Base-by-base conservation (phyloP, 2,329 filamentous ascomycete species). In the Ceratocystis harringtonii region DNA sequence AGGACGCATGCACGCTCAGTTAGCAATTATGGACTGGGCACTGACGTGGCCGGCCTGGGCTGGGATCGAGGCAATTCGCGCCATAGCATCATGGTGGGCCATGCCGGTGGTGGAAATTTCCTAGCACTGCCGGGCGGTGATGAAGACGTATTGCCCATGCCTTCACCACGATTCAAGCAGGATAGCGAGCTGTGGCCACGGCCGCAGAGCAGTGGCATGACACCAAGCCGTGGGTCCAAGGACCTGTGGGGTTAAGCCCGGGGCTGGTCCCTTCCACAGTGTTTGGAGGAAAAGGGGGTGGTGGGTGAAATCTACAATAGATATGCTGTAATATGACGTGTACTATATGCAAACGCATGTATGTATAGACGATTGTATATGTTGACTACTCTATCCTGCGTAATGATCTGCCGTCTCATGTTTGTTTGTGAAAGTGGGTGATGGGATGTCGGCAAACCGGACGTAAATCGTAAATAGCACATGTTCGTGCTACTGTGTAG, bases 21-120 rank as follows among this genome's bases (percentile, higher is more conserved):
- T 65, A 84, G 81, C 72, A 81, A 78, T 70, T 84, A 83, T 71
- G 82, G 82, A 15, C 76, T 84, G 44, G 78, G 77, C n/a, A 76
- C 79, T 17, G 81, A 83, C 68, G 73, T 81, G 22, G 72, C 77
- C 2, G 75, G 77, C 1, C 70, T 74, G 61, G 79, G 78, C 3
- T 83, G 81, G 79, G 78, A 80, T 65, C 73, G 74, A 3, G 77
- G 78, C 1, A 81, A 80, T 5, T 79, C 80, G 15, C 74, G 82
- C 65, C 77, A 78, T 69, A 84, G 82, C 66, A 74, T 84, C 65
- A 76, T 84, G 69, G 74, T 83, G 50, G 79, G 78, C 25, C 79
- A 80, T 60, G 55, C 66, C 28, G 78, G 79, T 0, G 72, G 75
- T 2, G 80, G 81, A 5, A 78, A 78, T 12, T 84, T 84, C 69